A percentile compares a stretch with the other conserved stretches of the same genome.
Evolutionary conservation across 2,329 filamentous ascomycete species (phyloP).

Genomic region (Metarhizium album): DNA sequence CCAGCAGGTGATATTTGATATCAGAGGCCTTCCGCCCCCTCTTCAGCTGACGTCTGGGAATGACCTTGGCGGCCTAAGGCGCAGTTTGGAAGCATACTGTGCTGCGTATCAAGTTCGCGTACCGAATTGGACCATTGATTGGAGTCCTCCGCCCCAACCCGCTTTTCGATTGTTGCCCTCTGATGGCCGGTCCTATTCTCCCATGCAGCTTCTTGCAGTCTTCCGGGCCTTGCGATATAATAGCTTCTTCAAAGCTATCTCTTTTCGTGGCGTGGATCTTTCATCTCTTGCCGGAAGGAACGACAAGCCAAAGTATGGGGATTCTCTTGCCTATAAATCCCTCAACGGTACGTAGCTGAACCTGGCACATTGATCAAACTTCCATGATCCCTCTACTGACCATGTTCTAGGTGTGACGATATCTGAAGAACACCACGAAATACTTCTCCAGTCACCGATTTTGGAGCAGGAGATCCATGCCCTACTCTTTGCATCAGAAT

Average conservation of each 20-base stretch:
- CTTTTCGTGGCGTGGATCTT: conserved; percentile 41
- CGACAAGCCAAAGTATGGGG: conserved; percentile 33
- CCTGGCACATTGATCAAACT: not conserved
- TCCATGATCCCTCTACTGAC: not conserved
- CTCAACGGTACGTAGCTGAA: conserved; percentile 33
- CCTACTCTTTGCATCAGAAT: conserved; percentile 43
- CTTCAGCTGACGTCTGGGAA: conserved; percentile 44
- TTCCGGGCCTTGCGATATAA: conserved; percentile 47
- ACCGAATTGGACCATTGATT: conserved; percentile 41
- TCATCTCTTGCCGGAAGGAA: conserved; percentile 26
- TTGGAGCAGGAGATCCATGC: conserved; percentile 47
- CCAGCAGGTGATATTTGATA: conserved; percentile 41
- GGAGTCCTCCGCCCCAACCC: conserved; percentile 32
- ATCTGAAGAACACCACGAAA: conserved; percentile 35
- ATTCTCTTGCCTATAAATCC: conserved; percentile 40
- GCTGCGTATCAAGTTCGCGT: conserved; percentile 38
- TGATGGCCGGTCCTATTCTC: conserved; percentile 29
- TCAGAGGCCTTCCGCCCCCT: conserved; percentile 40
- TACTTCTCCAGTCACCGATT: conserved; percentile 37
- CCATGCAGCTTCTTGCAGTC: conserved; percentile 44
- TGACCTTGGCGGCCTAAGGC: conserved; percentile 42
- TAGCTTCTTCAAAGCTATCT: conserved; percentile 48
- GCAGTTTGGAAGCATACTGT: conserved; percentile 44
- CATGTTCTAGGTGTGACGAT: conserved; percentile 30
- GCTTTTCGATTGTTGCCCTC: conserved; percentile 42